These are phyloP conservation scores for Suillus lakei DNA, from an alignment of 768 basidiomycete species.

Conservation along the genomic window DNA sequence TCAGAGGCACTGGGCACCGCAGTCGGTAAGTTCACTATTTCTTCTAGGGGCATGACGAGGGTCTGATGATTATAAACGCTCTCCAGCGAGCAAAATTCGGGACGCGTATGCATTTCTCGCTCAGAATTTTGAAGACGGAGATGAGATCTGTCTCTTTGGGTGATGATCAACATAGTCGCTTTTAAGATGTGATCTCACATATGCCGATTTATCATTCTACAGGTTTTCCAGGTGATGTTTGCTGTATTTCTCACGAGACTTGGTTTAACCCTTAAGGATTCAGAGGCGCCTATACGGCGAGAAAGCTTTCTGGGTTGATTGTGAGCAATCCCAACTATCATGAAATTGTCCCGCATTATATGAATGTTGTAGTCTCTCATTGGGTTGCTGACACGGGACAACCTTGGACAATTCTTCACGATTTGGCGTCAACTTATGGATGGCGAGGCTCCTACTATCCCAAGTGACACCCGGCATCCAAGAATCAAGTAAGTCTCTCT, in stretches of 20 bases:
- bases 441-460: constrained; percentile 9
- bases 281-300: constrained; percentile 13
- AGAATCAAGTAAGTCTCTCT: background rate
- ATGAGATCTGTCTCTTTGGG: constrained; percentile 23
- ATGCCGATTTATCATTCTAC: background rate
- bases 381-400: constrained; percentile 17
- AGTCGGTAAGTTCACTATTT: constrained; percentile 2
- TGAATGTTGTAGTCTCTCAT: constrained; percentile 16
- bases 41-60: background rate
- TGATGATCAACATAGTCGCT: background rate
- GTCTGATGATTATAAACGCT: background rate
- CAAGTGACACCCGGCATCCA: background rate
- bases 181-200: background rate
- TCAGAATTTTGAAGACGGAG: constrained; percentile 23
- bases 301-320: constrained; percentile 13
- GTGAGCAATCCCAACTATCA: background rate
- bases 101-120: constrained; percentile 32
- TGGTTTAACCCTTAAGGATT: background rate
- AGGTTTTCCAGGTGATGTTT: constrained; percentile 8
- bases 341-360: background rate
- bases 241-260: background rate
- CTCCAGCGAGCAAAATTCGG: constrained; percentile 27
- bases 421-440: constrained; percentile 17
- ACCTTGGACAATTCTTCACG: constrained; percentile 17
- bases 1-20: constrained; percentile 14